Evolutionary conservation across 495 filamentous ascomycete genomes (phyloP), one percentile per base, ranked within the genome.

Genomic region (Niebla homalea): DNA sequence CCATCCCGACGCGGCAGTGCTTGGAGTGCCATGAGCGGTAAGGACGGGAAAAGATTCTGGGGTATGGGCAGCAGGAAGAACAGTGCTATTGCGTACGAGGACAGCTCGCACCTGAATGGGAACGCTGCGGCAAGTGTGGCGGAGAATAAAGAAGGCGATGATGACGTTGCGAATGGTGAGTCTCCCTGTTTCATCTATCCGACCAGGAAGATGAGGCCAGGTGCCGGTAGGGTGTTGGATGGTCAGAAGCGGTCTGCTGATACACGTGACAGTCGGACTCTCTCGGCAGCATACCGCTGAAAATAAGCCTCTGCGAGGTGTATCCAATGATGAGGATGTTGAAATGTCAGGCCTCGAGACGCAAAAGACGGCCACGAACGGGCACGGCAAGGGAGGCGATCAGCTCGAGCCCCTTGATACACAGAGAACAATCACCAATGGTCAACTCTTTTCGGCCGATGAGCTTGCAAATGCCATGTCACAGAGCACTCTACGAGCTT

Each of bases 91-190:
- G 55, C 36, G 25, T 41, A 16, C 43, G 38, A 43, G 5, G 43
- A 40, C 18, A 46, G 23, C 29, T 32, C 29, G 14, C 29, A 32
- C 8, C 29, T 12, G 29, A 32, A 32, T 32, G 29, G 29, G 29
- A 32, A 32, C 7, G 29, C 5, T 11, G 29, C 29, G 29, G 29
- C 29, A 5, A 32, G 29, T 5, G 41, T 58, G 39, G 51, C 49
- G 20, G 59, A 56, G 41, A 49, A 50, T 5, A 23, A 2, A 19
- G 60, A 60, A 38, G 59, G 22, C n/a, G 58, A 60, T 20, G 59
- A 56, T 38, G 59, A 54, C 49, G 56, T 57, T 20, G 42, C 18
- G 19, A 61, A 62, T 41, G 60, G 60, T 62, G 50, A 40, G 52
- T 43, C 22, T 15, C 10, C 14, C 20, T 29, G 25, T 19, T 29